Evolutionary conservation across 2,329 filamentous ascomycete genomes (phyloP), one percentile per base, ranked within the genome.

Genomic region (Penicillium sp.): DNA sequence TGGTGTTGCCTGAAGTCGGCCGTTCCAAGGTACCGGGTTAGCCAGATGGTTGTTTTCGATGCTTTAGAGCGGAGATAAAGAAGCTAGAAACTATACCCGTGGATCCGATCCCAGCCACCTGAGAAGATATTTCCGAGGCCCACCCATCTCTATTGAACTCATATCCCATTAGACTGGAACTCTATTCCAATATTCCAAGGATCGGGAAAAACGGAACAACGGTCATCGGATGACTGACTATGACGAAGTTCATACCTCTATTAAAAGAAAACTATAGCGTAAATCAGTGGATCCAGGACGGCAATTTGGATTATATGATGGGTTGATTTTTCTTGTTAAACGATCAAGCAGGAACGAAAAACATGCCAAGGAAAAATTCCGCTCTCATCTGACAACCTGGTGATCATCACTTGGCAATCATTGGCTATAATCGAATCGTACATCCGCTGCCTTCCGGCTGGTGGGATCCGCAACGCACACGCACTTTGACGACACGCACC

Each of bases 401-500:
- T 22, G 52, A 57, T 56, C 45, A 16, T 58, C 45, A 37, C 5
- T 44, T 48, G 45, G 45, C 37, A 33, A 31, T 55, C 52, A 62
- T 62, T 57, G 56, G 57, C 27, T 19, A 52, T 41, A 50, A 55
- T 45, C 41, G 46, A 50, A 52, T 59, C 57, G 49, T 53, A n/a
- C 48, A 61, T 48, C 47, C 47, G 47, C 47, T 6, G 29, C 21
- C 31, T 37, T 48, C 47, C 47, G 47, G 29, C 29, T 35, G 19
- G 27, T 16, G 52, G 35, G 14, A 16, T 57, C 24, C 10, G n/a
- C 35, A 60, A 60, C 16, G 27, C 43, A 57, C 63, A 64, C 63
- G 63, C 63, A 63, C 63, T 52, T 48, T 46, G 37, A 5, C 35
- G 21, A 44, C 58, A 59, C 62, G 50, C 55, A 58, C 56, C 27